Evolutionary conservation across 1,139 yeast species (phyloP), one percentile per base, ranked within the genome.

Genomic region (Diutina mesorugosa): DNA sequence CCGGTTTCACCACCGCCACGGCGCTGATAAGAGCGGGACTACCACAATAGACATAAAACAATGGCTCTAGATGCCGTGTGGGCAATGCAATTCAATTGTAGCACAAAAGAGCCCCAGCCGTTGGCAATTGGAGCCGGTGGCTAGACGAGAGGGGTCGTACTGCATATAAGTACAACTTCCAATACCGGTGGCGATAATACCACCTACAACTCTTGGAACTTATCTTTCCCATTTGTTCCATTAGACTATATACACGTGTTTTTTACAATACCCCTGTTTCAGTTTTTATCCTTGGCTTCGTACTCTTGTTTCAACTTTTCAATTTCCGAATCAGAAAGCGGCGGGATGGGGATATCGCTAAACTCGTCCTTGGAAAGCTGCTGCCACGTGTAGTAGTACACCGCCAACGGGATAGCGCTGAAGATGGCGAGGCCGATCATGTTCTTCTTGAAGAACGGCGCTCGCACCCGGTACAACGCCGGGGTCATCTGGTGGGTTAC

Each of bases 291-390:
- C 64, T 73, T 76, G 51, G 70, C 71, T 62, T 80, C 84, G 64
- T 85, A 85, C 67, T 89, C 93, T 66, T 78, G 76, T 69, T 79
- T 83, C 72, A 91, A 79, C 69, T 81, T 77, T 57, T 79, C 80
- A 67, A 91, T 77, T 67, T 90, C 95, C 57, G 78, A 83, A 59
- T 88, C 95, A 52, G 85, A 80, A 61, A 91, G 79, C 35, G 97
- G 97, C 55, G 98, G 98, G 61, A 91, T 84, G 56, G 97, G 97
- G 64, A 91, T 87, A 68, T 90, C 97, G 55, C 78, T 80, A 67
- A 91, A 89, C 63, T 91, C 97, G 67, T 90, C 97, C 60, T 82
- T 82, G 61, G 83, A 83, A 66, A 91, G 78, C 66, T 83, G 80
- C 57, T 75, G 72, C 76, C 83, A 86, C 0, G 97, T 88, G 75